Conservation (phyloP, 78 protist genomes). For the Emiliania huxleyi region DNA sequence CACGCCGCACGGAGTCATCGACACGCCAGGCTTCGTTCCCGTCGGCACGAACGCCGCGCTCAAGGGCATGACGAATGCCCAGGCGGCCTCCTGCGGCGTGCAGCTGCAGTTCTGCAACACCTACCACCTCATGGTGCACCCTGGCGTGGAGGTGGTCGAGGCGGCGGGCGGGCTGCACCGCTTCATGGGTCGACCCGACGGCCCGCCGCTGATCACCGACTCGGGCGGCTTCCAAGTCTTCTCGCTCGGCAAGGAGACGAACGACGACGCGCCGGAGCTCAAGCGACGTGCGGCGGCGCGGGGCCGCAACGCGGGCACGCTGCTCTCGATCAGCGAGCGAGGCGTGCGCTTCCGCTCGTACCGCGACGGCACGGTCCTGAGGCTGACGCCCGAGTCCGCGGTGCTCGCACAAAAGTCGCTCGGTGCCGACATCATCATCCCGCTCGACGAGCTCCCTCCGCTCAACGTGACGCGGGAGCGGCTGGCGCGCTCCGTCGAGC, state of each 20-base stretch:
- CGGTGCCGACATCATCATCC: slow-evolving; percentile 33
- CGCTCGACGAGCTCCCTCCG: slow-evolving; percentile 41
- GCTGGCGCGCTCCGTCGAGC: neutral
- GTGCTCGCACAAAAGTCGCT: slow-evolving; percentile 15
- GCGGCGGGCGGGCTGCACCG: slow-evolving; percentile 35
- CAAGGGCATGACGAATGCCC: neutral
- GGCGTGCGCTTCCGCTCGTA: slow-evolving; percentile 36
- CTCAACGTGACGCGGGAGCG: neutral
- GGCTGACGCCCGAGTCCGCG: slow-evolving; percentile 29
- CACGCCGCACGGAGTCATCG: slow-evolving; percentile 38
- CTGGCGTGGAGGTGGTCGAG: slow-evolving; percentile 12
- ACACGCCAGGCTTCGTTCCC: slow-evolving; percentile 50
- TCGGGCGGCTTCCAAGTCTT: slow-evolving; percentile 25
- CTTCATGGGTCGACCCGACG: slow-evolving; percentile 3
- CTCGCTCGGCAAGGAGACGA: neutral
- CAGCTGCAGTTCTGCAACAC: slow-evolving; percentile 39
- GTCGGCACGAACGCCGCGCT: slow-evolving; percentile 32
- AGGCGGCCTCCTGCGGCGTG: neutral
- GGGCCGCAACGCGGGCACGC: neutral
- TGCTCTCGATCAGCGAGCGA: neutral
- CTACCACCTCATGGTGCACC: slow-evolving; percentile 38
- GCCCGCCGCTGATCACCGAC: slow-evolving; percentile 36
- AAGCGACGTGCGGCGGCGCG: neutral
- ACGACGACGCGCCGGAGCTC: neutral
- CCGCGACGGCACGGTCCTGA: neutral